Evolutionary conservation across 805 yeast species (phyloP).

Genomic region (Ogataea haglerorum): DNA sequence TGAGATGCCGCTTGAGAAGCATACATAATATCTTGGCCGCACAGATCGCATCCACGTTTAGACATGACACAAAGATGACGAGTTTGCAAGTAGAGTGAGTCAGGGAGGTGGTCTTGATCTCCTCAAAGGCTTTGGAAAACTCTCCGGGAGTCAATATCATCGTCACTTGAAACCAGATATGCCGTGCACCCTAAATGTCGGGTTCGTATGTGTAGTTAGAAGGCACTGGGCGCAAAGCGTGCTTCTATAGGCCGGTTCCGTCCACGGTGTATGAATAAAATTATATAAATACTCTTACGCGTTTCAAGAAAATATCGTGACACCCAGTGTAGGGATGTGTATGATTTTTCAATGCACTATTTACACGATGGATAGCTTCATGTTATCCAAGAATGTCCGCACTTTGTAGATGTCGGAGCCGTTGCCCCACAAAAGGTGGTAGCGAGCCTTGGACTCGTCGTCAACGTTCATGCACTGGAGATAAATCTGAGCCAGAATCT

Average conservation of each 20-base stretch:
- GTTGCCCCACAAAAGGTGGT: slow-evolving; percentile 30
- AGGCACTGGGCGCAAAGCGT: neutral
- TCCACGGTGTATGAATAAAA: neutral
- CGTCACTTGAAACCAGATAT: neutral
- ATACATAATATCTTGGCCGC: slow-evolving; percentile 73
- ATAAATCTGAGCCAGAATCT: slow-evolving; percentile 25
- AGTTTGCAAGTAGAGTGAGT: slow-evolving; percentile 92
- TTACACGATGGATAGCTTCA: slow-evolving; percentile 12
- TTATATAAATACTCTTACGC: slow-evolving; percentile 1
- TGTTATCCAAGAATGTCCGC: slow-evolving; percentile 18
- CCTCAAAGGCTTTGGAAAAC: slow-evolving; percentile 64
- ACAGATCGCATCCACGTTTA: slow-evolving; percentile 89
- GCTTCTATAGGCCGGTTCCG: too few species aligned
- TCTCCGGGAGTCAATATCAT: slow-evolving; percentile 78
- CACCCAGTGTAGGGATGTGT: slow-evolving; percentile 9
- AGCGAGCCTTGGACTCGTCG: slow-evolving; percentile 21
- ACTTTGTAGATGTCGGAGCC: slow-evolving; percentile 26
- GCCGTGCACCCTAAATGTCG: neutral
- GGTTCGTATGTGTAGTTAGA: neutral
- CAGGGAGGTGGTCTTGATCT: slow-evolving; percentile 65
- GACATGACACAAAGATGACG: slow-evolving; percentile 83
- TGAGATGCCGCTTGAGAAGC: slow-evolving; percentile 72
- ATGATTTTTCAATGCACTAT: neutral
- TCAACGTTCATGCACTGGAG: slow-evolving; percentile 28
- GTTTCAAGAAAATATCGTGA: slow-evolving; percentile 4